Base-by-base conservation (phyloP, 805 yeast species). In the Candida piceae region DNA sequence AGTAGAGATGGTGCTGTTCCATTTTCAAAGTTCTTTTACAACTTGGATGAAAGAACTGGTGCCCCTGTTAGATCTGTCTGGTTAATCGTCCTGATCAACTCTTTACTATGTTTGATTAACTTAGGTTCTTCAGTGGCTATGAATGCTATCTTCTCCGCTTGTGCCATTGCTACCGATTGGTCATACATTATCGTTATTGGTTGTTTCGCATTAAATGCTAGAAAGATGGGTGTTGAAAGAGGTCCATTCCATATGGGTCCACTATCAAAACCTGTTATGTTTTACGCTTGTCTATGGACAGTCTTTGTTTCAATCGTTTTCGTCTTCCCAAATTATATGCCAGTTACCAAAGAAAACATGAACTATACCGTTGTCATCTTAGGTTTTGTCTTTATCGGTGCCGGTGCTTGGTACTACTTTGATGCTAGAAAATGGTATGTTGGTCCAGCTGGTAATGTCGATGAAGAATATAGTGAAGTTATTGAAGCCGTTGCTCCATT, bases 1-100 rank as follows among this genome's bases (percentile, higher is more conserved):
- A 72, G 77, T 26, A 63, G 80, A 59, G 80, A 74, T 52, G 67
- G 65, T 39, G 78, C 77, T 25, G 59, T 74, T 41, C 80, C 80
- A 52, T 46, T 54, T 53, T 51, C 67, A 49, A 48, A 69, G 53
- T 51, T 59, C 53, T 52, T 76, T 71, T 45, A 63, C 63, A 48
- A 66, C 58, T 37, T 63, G 31, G 47, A 57, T 58, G 31, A 56
- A 53, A 46, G 67, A 56, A 45, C 78, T 58, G 40, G 62, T 58
- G 55, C 63, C 56, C 62, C 78, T 17, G 59, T 67, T 21, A 61
- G 67, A 42, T 63, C 68, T 49, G 72, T 69, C 24, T 74, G 76
- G 52, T 43, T 62, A 20, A 51, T 69, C 17, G 52, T 61, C 16
- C 53, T 69, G 16, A 46, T 70, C 31, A 52, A 69, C 34, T 71